Percentiles rank a stretch among this genome's conserved stretches.
These are phyloP conservation scores for Irpex sp. DNA, from an alignment of 1,284 basidiomycete species.

Conservation along the genomic window DNA sequence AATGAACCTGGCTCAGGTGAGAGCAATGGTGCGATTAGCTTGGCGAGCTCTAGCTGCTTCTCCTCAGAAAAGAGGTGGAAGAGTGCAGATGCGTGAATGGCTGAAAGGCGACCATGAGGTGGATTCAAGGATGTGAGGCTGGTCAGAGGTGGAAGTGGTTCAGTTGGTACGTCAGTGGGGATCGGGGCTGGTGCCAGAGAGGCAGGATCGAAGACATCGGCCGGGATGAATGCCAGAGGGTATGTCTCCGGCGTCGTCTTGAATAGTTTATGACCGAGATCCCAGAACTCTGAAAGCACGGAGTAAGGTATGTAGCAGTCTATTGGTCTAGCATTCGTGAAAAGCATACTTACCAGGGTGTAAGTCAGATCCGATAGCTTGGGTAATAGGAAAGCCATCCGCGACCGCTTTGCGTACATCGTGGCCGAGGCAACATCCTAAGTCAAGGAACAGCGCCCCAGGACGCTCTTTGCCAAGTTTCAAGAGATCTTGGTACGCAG, in stretches of 20 bases:
- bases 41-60: slow-evolving; percentile 37
- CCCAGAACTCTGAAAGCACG: slow-evolving; percentile 28
- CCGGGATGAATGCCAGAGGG: slow-evolving; percentile 41
- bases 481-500: slow-evolving; percentile 40
- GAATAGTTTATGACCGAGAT: slow-evolving; percentile 32
- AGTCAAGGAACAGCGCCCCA: slow-evolving; percentile 44
- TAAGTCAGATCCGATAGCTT: slow-evolving; percentile 34
- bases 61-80: slow-evolving; percentile 51
- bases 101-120: slow-evolving; percentile 41
- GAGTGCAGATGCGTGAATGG: slow-evolving; percentile 43
- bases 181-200: slow-evolving; percentile 30
- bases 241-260: slow-evolving; percentile 33
- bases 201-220: slow-evolving; percentile 38
- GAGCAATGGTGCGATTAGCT: slow-evolving; percentile 36
- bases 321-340: no score
- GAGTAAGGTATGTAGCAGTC: slow-evolving; percentile 1
- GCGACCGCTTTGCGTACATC: slow-evolving; percentile 38
- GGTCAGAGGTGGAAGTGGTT: slow-evolving; percentile 27
- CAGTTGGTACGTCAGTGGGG: slow-evolving; percentile 21
- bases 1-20: slow-evolving; percentile 34
- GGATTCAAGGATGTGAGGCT: slow-evolving; percentile 36
- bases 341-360: slow-evolving; percentile 29
- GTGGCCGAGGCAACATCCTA: slow-evolving; percentile 37
- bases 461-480: slow-evolving; percentile 34
- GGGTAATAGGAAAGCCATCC: slow-evolving; percentile 35